Conservation (phyloP, 495 filamentous ascomycete genomes). For the Podospora anserina region DNA sequence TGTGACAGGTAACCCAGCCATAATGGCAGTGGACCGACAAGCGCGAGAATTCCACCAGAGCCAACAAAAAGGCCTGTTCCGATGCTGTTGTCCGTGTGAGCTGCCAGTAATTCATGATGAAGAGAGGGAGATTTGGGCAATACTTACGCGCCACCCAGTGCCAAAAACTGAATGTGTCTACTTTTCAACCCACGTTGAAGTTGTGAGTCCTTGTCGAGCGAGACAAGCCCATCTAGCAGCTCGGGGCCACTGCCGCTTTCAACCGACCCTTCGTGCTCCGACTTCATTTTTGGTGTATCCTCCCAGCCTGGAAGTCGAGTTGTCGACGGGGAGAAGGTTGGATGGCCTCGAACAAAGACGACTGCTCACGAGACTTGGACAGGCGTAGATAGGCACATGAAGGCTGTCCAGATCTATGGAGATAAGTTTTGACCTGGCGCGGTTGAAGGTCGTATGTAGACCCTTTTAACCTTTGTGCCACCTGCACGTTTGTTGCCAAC, state of each 20-base stretch:
- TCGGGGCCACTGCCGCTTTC: slow-evolving; percentile 15
- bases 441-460: background rate
- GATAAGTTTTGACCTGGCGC: background rate
- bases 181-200: slow-evolving; percentile 62
- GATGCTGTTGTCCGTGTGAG: slow-evolving; percentile 40
- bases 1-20: slow-evolving; percentile 53
- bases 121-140: too few species aligned
- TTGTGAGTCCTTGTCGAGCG: slow-evolving; percentile 30
- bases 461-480: background rate
- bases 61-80: slow-evolving; percentile 62
- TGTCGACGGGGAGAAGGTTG: background rate
- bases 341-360: background rate
- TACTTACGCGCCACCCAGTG: slow-evolving; percentile 57
- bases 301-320: background rate
- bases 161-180: slow-evolving; percentile 69
- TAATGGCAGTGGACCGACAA: slow-evolving; percentile 48
- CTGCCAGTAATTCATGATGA: background rate
- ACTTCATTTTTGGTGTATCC: background rate
- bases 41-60: slow-evolving; percentile 47
- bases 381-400: background rate
- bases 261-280: slow-evolving; percentile 9
- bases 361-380: background rate
- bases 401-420: background rate
- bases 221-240: slow-evolving; percentile 25
- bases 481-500: background rate